These are phyloP conservation scores for Termitomyces sp. DNA, from an alignment of 768 basidiomycete genomes.

Conservation along the genomic window DNA sequence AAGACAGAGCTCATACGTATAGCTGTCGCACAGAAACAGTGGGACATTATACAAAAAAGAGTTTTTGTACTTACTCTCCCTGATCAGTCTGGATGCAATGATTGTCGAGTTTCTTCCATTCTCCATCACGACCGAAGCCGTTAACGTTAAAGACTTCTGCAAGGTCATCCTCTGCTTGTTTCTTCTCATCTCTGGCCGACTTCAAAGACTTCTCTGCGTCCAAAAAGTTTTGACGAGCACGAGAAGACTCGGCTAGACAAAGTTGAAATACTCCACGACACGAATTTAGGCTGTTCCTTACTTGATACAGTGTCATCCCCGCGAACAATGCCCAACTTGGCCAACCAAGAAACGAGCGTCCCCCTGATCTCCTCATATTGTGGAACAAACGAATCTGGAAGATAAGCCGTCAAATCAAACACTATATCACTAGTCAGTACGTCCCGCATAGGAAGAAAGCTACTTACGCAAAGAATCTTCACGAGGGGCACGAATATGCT, in stretches of 20 bases:
- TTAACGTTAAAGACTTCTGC: conserved; percentile 57
- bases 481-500: conserved; percentile 46
- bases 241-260: conserved; percentile 43
- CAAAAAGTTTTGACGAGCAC: conserved; percentile 54
- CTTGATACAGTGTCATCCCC: conserved; percentile 31
- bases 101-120: conserved; percentile 94
- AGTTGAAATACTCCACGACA: background rate
- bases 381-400: conserved; percentile 77
- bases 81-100: conserved; percentile 74
- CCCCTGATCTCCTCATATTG: conserved; percentile 66
- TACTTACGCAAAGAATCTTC: conserved; percentile 53
- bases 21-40: conserved; percentile 38
- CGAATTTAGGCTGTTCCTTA: background rate
- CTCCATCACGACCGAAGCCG: conserved; percentile 74
- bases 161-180: conserved; percentile 51
- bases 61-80: conserved; percentile 71
- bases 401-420: conserved; percentile 72
- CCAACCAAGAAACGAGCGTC: conserved; percentile 54
- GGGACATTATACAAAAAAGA: background rate
- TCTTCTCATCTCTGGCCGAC: conserved; percentile 43
- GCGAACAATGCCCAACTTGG: conserved; percentile 54
- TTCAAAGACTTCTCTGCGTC: conserved; percentile 60
- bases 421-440: conserved; percentile 39
- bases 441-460: background rate
- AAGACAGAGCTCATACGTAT: conserved; percentile 91